Percentiles rank a stretch among this genome's conserved stretches.
Evolutionary conservation across 371 early-diverging fungal genomes (phyloP).

Genomic region (Syncephalastrum monosporum): DNA sequence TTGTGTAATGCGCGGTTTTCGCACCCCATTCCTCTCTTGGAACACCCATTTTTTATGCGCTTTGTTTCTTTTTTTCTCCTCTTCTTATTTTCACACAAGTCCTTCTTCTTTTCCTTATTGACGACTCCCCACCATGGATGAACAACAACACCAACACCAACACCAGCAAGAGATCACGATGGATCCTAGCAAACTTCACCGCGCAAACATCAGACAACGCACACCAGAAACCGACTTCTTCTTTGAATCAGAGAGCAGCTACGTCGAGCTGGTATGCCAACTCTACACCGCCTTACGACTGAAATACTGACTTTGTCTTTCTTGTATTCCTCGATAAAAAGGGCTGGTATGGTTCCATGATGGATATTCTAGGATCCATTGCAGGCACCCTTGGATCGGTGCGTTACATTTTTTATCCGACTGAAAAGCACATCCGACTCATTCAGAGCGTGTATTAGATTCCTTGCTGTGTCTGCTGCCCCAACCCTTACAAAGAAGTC

Average conservation of each 20-base stretch:
- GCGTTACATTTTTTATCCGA: slow-evolving; percentile 9
- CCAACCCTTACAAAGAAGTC: slow-evolving; percentile 76
- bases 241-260: slow-evolving; percentile 28
- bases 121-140: neutral
- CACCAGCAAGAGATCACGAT: slow-evolving; percentile 1
- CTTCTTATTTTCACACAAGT: neutral
- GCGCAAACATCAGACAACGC: neutral
- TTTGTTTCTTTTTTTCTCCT: slow-evolving; percentile 10
- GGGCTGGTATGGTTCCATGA: slow-evolving; percentile 52
- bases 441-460: slow-evolving; percentile 11
- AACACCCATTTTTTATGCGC: neutral
- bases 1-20: slow-evolving; percentile 8
- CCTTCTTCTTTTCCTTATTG: slow-evolving; percentile 8
- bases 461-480: slow-evolving; percentile 56
- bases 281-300: neutral
- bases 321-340: slow-evolving; percentile 2
- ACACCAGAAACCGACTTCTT: slow-evolving; percentile 26
- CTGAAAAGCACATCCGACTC: neutral
- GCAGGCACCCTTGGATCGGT: slow-evolving; percentile 49
- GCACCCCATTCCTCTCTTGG: slow-evolving; percentile 1
- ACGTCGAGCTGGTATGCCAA: slow-evolving; percentile 31
- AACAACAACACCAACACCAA: neutral
- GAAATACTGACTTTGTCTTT: neutral
- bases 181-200: slow-evolving; percentile 7
- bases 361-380: slow-evolving; percentile 46